phyloP scores from a whole-genome alignment of 768 basidiomycete species.

The Calocera viscosa region DNA sequence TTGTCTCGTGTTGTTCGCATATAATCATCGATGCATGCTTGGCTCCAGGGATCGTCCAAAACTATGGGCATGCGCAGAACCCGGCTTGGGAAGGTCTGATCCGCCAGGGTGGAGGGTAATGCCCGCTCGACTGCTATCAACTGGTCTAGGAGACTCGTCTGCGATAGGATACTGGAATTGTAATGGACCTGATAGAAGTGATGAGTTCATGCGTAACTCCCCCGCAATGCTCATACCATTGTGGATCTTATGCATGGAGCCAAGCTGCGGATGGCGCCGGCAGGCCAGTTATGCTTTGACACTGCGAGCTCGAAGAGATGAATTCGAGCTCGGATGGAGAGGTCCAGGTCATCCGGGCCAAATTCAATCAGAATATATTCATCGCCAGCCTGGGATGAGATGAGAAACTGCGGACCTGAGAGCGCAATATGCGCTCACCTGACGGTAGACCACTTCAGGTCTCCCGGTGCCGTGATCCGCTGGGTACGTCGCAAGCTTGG shows the following conservation, averaged over 20 bases:
- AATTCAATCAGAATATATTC: conserved; percentile 52
- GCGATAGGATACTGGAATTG: conserved; percentile 34
- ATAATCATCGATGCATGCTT: conserved; percentile 45
- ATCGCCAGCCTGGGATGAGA: conserved; percentile 44
- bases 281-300: conserved; percentile 18
- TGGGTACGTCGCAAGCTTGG: conserved; percentile 30
- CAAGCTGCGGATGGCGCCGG: conserved; percentile 33
- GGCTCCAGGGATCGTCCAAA: conserved; percentile 47
- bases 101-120: conserved; percentile 32
- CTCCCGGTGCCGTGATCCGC: conserved; percentile 16
- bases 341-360: conserved; percentile 42
- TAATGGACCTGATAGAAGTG: conserved; percentile 35
- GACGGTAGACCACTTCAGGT: conserved; percentile 39
- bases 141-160: conserved; percentile 32
- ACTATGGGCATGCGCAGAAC: conserved; percentile 49
- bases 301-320: conserved; percentile 42
- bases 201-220: background rate
- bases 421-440: conserved; percentile 29
- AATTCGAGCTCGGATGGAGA: conserved; percentile 42
- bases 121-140: conserved; percentile 32
- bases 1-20: conserved; percentile 42
- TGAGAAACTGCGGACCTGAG: background rate
- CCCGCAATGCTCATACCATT: conserved; percentile 32
- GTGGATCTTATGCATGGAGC: conserved; percentile 46
- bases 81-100: conserved; percentile 39